phyloP scores from a whole-genome alignment of 345 rosid species.

The Stellera chamaejasme region DNA sequence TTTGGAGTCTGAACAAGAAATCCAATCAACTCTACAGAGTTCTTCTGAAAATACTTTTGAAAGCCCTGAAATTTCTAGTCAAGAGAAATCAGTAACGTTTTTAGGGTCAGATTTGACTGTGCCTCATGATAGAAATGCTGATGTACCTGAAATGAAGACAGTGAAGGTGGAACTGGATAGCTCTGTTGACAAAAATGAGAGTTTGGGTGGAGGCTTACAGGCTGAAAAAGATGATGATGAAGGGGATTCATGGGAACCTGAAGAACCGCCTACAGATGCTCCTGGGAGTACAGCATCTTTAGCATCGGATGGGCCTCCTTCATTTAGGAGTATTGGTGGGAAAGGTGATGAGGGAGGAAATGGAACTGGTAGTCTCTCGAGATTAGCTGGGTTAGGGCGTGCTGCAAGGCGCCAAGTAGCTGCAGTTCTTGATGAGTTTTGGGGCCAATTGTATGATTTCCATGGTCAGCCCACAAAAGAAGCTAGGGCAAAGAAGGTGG shows the following conservation, averaged over 20 bases:
- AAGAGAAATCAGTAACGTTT: not conserved
- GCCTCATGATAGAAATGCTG: slow-evolving; percentile 30
- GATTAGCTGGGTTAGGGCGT: slow-evolving; percentile 92
- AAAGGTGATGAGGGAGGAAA: slow-evolving; percentile 78
- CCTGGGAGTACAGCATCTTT: slow-evolving; percentile 39
- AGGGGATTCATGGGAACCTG: slow-evolving; percentile 55
- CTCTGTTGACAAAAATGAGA: slow-evolving; percentile 44
- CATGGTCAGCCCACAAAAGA: slow-evolving; percentile 67
- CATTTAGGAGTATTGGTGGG: slow-evolving; percentile 76
- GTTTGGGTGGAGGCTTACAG: slow-evolving; percentile 33
- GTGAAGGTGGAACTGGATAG: slow-evolving; percentile 28
- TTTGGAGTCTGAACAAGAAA: slow-evolving; percentile 46
- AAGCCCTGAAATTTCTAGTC: slow-evolving; percentile 11
- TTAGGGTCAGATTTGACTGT: slow-evolving; percentile 7
- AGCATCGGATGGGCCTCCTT: slow-evolving; percentile 66
- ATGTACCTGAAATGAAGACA: slow-evolving; percentile 27
- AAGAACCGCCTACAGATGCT: slow-evolving; percentile 46
- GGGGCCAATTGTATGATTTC: slow-evolving; percentile 83
- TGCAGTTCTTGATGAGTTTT: slow-evolving; percentile 71
- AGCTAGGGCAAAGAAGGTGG: slow-evolving; percentile 59
- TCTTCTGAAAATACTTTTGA: slow-evolving; percentile 24
- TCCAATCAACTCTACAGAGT: slow-evolving; percentile 28
- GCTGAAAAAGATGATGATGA: slow-evolving; percentile 56
- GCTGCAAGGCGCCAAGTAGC: slow-evolving; percentile 88
- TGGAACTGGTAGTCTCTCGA: slow-evolving; percentile 85